A percentile compares a stretch with the other conserved stretches of the same genome.
Conservation (phyloP, 2,329 filamentous ascomycete genomes). For the Aspergillus bombycis region DNA sequence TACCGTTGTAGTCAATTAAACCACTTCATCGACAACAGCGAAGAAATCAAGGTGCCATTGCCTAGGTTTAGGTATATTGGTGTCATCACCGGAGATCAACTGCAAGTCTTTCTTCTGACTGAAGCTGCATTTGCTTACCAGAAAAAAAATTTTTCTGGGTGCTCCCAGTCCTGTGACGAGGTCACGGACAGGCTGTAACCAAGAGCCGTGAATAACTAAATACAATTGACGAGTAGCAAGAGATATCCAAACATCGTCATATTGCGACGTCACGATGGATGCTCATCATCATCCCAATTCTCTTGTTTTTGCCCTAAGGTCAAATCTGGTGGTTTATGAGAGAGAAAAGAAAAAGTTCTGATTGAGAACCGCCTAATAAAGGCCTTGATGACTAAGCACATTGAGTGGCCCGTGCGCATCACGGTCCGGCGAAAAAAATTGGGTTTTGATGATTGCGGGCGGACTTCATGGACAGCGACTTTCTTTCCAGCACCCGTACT, state of each 20-base stretch:
- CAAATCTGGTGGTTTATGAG: conserved; percentile 11
- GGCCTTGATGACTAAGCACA: conserved; percentile 23
- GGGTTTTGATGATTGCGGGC: neutral
- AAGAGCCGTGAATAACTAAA: conserved; percentile 13
- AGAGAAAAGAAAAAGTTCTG: conserved; percentile 18
- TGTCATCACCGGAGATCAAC: conserved; percentile 50
- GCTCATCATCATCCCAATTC: conserved; percentile 21
- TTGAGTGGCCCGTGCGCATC: conserved; percentile 18
- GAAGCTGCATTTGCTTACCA: conserved; percentile 25
- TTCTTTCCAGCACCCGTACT: neutral
- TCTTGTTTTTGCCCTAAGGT: conserved; percentile 1
- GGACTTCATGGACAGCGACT: neutral
- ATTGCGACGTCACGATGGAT: conserved; percentile 12
- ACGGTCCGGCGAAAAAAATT: conserved; percentile 14
- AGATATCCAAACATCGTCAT: conserved; percentile 20
- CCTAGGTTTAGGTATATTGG: conserved; percentile 45
- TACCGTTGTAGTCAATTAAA: conserved; percentile 92
- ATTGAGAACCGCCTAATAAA: conserved; percentile 15
- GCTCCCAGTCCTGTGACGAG: conserved; percentile 13
- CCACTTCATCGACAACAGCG: conserved; percentile 52
- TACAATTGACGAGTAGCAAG: conserved; percentile 16
- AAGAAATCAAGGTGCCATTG: conserved; percentile 55
- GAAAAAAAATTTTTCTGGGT: conserved; percentile 23
- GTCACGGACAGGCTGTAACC: conserved; percentile 10
- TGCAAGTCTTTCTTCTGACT: conserved; percentile 18